phyloP scores from a whole-genome alignment of 768 basidiomycete species.

The Neoboletus magnificus region DNA sequence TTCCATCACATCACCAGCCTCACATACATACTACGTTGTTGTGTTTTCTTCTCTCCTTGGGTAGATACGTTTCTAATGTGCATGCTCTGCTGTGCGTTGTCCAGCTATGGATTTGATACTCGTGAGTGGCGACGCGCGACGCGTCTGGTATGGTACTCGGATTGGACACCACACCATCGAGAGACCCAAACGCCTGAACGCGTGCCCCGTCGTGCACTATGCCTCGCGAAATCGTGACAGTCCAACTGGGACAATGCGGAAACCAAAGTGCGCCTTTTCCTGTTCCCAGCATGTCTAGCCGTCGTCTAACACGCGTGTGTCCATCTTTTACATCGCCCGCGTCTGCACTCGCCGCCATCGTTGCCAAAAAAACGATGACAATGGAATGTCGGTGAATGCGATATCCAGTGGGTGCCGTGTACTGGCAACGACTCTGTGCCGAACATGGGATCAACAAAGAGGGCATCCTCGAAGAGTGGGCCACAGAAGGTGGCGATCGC shows the following conservation, averaged over 20 bases:
- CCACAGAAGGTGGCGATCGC: constrained; percentile 90
- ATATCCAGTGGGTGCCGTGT: constrained; percentile 85
- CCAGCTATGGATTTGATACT: background rate
- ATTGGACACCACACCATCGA: constrained; percentile 2
- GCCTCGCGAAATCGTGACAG: constrained; percentile 83
- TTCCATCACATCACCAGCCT: constrained; percentile 18
- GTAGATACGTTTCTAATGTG: constrained; percentile 21
- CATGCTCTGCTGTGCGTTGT: constrained; percentile 13
- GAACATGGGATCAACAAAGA: constrained; percentile 98
- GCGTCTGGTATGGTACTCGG: constrained; percentile 4
- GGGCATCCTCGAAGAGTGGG: constrained; percentile 96
- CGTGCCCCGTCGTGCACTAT: constrained; percentile 35
- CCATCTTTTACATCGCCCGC: background rate
- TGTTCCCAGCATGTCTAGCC: background rate
- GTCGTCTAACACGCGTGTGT: constrained; percentile 1
- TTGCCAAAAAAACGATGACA: background rate
- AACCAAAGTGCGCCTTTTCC: constrained; percentile 68
- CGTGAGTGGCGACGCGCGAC: background rate
- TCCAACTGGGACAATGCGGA: constrained; percentile 88
- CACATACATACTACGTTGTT: constrained; percentile 23
- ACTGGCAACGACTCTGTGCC: constrained; percentile 97
- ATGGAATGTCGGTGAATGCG: background rate
- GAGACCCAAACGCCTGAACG: constrained; percentile 7
- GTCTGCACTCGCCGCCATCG: background rate
- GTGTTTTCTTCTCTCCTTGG: constrained; percentile 10